phyloP scores from a whole-genome alignment of 495 filamentous ascomycete genomes.

The Xylaria flabelliformis region DNA sequence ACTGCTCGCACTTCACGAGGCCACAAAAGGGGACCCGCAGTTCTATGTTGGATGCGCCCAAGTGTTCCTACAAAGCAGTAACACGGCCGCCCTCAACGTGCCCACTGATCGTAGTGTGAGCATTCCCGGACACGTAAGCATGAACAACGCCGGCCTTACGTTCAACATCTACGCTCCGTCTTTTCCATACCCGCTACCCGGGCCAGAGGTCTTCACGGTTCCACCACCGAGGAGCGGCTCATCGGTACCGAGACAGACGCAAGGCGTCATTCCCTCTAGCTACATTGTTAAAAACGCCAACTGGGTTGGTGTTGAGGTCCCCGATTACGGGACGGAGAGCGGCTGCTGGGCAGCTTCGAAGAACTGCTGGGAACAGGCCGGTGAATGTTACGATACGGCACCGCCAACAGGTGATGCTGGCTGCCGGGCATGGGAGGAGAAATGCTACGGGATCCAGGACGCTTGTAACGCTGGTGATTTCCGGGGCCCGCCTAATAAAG shows the following conservation, averaged over 20 bases:
- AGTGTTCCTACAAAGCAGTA: constrained; percentile 62
- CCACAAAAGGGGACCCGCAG: constrained; percentile 64
- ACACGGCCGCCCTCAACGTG: constrained; percentile 42
- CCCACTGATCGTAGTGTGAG: constrained; percentile 54
- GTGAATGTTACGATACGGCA: constrained; percentile 61
- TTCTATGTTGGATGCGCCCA: constrained; percentile 76
- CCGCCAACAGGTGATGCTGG: constrained; percentile 62
- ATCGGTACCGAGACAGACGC: constrained; percentile 38
- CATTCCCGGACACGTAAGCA: constrained; percentile 69
- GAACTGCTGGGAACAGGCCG: constrained; percentile 64
- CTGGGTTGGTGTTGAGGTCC: constrained; percentile 70
- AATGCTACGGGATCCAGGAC: constrained; percentile 60
- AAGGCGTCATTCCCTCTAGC: constrained; percentile 54
- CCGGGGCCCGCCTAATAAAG: constrained; percentile 65
- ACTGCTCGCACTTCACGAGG: constrained; percentile 70
- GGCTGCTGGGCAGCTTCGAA: constrained; percentile 64
- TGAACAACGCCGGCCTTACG: constrained; percentile 58
- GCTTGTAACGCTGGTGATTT: constrained; percentile 56
- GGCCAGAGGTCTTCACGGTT: constrained; percentile 59
- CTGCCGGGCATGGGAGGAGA: constrained; percentile 65
- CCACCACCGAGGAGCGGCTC: constrained; percentile 26
- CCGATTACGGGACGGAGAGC: constrained; percentile 55
- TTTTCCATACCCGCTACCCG: constrained; percentile 63
- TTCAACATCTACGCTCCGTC: constrained; percentile 66
- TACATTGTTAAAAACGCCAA: constrained; percentile 72